Evolutionary conservation across 257 asterid species (phyloP).

Genomic region (Galeopsis tetrahit): DNA sequence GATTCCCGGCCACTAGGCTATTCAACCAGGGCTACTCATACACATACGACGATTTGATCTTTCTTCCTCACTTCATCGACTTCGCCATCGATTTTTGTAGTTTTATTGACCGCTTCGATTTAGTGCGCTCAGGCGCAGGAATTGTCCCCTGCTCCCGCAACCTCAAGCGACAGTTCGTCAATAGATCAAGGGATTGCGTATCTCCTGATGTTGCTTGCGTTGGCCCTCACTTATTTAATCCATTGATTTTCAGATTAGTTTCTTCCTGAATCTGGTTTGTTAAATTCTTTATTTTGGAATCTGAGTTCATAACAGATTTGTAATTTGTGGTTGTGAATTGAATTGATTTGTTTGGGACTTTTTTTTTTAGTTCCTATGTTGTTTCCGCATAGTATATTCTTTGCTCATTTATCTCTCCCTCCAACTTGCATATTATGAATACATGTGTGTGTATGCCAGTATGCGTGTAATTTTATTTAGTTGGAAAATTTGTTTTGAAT

Average conservation of each 20-base stretch:
- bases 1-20: slow-evolving; percentile 62
- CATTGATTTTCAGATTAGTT: slow-evolving; percentile 23
- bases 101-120: slow-evolving; percentile 21
- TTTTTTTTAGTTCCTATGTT: too few relatives aligned
- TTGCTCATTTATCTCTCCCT: too few relatives aligned
- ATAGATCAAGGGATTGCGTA: slow-evolving; percentile 48
- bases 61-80: slow-evolving; percentile 92
- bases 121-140: slow-evolving; percentile 39
- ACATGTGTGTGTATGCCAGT: too few relatives aligned
- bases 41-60: slow-evolving; percentile 90
- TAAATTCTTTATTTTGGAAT: not conserved
- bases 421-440: too few relatives aligned
- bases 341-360: too few relatives aligned
- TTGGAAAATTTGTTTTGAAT: too few relatives aligned
- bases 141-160: slow-evolving; percentile 46
- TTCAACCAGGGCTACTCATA: slow-evolving; percentile 91
- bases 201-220: slow-evolving; percentile 43
- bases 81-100: slow-evolving; percentile 47
- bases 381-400: too few relatives aligned
- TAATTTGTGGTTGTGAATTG: slow-evolving; percentile 4
- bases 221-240: slow-evolving; percentile 43
- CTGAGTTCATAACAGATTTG: not conserved
- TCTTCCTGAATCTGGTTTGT: not conserved
- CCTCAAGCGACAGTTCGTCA: slow-evolving; percentile 45
- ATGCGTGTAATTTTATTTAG: too few relatives aligned